Evolutionary conservation across 805 yeast genomes (phyloP).

Genomic region (Cyberlindnera bimundalis): DNA sequence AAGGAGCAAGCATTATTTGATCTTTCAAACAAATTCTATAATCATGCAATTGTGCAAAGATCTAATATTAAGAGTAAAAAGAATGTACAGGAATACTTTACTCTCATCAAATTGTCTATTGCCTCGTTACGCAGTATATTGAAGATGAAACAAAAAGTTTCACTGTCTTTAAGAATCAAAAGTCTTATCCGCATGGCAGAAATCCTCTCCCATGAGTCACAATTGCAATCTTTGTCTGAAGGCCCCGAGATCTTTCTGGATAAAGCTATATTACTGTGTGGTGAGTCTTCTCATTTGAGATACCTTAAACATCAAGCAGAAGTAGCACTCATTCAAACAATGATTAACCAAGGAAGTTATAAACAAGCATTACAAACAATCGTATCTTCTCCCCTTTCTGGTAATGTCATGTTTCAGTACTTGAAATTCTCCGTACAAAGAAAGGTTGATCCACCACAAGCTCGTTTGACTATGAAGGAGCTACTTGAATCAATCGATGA

Average conservation of each 20-base stretch:
- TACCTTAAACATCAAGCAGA: conserved; percentile 9
- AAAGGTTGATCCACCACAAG: conserved; percentile 12
- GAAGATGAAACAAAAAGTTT: conserved; percentile 27
- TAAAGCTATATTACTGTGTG: conserved; percentile 18
- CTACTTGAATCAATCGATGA: background rate
- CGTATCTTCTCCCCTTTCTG: background rate
- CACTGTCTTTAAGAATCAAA: conserved; percentile 26
- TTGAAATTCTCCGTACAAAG: conserved; percentile 11
- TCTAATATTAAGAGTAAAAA: conserved; percentile 18
- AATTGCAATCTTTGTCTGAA: background rate
- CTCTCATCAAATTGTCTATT: conserved; percentile 30
- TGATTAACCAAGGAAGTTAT: conserved; percentile 5
- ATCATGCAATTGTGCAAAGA: conserved; percentile 9
- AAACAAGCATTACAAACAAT: conserved; percentile 15
- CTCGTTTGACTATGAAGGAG: conserved; percentile 11
- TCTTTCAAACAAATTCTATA: conserved; percentile 12
- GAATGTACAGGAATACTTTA: conserved; percentile 31
- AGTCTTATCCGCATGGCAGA: conserved; percentile 28
- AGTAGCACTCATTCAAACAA: conserved; percentile 1
- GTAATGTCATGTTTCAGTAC: conserved; percentile 6
- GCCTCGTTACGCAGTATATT: conserved; percentile 20
- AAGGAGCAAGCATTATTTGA: conserved; percentile 15
- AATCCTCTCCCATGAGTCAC: conserved; percentile 21
- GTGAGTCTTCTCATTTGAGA: background rate
- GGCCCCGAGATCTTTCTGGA: conserved; percentile 16